Base-by-base conservation (phyloP, 2,329 filamentous ascomycete genomes). In the Niveomyces coronatus region DNA sequence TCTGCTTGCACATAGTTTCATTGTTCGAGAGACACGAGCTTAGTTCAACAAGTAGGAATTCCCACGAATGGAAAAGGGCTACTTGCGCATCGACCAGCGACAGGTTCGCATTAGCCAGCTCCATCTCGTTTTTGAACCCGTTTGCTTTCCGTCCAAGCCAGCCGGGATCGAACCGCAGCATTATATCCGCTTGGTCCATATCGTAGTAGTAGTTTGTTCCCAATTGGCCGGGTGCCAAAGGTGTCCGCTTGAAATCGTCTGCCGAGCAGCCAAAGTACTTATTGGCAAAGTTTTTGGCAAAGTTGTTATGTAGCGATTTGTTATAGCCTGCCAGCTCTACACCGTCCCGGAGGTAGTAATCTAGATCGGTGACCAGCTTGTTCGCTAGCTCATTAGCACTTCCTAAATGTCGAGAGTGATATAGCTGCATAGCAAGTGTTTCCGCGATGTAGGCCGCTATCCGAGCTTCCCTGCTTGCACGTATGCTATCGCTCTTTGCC, bases 41-140 rank as follows among this genome's bases (percentile, higher is more conserved):
- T 34, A 98, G 71, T 52, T 95, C 89, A 35, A 91, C 70, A 11
- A 89, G 75, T 8, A 98, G 70, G 42, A 85, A 79, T 56, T 93
- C 88, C 86, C 89, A 96, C 39, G 85, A 83, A 49, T 85, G 79
- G 46, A 95, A 82, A 14, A 98, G 74, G 30, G 78, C 74, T 47
- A 91, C 80, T 63, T 98, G 87, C 17, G 89, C 85, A 56, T 96
- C 87, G 23, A 98, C 86, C 23, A 94, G 68, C 17, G 88, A 94
- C 37, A 98, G 59, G 57, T 98, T 96, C 45, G 82, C 66, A 57
- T 98, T 98, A 29, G 89, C 91, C 44, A 79, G 78, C 51, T 80
- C 75, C 61, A 98, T 81, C 55, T 98, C 91, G 34, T 75, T 73
- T 44, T 74, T 72, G 60, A 94, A 94, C 0, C 88, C 88, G 50